Evolutionary conservation across 768 basidiomycete genomes (phyloP).

Genomic region (Auricularia heimuer): DNA sequence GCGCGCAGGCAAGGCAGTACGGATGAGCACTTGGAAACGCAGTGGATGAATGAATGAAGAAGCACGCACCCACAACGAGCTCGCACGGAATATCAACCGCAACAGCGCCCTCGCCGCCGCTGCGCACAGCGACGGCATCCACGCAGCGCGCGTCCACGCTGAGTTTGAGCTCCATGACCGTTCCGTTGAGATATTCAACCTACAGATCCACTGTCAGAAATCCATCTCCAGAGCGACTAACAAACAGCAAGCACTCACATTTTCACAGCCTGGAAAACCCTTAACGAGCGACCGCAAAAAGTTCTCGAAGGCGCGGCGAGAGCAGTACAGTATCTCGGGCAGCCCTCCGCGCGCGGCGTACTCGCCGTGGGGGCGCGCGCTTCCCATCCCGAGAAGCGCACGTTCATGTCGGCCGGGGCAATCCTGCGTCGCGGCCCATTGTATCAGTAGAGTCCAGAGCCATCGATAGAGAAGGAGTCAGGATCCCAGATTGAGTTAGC

Average conservation of each 20-base stretch:
- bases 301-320: not conserved
- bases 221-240: no score
- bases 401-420: not conserved
- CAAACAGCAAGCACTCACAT: no score
- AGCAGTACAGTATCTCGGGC: not conserved
- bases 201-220: not conserved
- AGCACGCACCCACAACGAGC: constrained; percentile 16
- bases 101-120: not conserved
- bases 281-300: not conserved
- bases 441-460: no score
- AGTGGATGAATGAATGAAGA: no score
- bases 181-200: constrained; percentile 19
- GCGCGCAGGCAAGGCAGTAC: no score
- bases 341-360: not conserved
- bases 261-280: not conserved
- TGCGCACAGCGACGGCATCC: not conserved
- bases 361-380: not conserved
- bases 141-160: constrained; percentile 9
- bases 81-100: constrained; percentile 9
- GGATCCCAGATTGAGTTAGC: no score
- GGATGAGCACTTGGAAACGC: no score
- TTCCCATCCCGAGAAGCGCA: not conserved
- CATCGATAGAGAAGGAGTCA: no score
- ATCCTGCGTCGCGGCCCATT: not conserved
- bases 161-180: constrained; percentile 17